Base-by-base conservation (phyloP, 2,329 filamentous ascomycete species). In the Xylariaceae sp. region DNA sequence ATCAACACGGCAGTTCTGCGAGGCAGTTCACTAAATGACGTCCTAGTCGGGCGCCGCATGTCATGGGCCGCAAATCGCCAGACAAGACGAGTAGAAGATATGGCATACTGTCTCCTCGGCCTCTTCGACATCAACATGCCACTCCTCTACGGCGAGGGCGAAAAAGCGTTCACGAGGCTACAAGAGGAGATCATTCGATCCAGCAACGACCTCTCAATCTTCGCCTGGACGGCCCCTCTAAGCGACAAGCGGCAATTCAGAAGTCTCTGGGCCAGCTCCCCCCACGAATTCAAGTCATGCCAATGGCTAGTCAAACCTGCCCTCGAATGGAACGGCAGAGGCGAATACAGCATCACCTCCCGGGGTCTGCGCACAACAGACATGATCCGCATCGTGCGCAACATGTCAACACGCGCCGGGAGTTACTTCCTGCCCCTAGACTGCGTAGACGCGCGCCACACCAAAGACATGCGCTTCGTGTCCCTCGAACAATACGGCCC, bases 121-220 rank as follows among this genome's bases (percentile, higher is more conserved):
- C 57, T 67, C 13, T 61, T 64, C 12, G 58, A 60, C 11, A 58
- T 67, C 33, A 62, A 63, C 45, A 63, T 66, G 61, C 61, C 64
- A 0, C 43, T 63, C 3, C 22, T 67, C 2, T 66, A 67, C 31
- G 63, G 63, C 2, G 63, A 65, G 42, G 60, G 60, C 43, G 45
- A 52, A 46, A 62, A 60, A 22, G 60, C 60, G 1, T 64, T 63
- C 45, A 50, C 46, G 5, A 55, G 61, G 9, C 31, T 64, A 3
- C 60, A 64, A 41, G 57, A 63, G 17, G 57, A 60, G 40, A 63
- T 64, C 33, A 55, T 63, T 14, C 47, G 47, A 34, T 57, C 57
- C 0, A 61, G 57, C 41, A 57, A 62, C 38, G 60, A 62, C 31
- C 54, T 60, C 16, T 60, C 61, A 9, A 59, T 62, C 36, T 62